Conservation (phyloP, 331 rosid species). For the Erythrophleum ivorense region DNA sequence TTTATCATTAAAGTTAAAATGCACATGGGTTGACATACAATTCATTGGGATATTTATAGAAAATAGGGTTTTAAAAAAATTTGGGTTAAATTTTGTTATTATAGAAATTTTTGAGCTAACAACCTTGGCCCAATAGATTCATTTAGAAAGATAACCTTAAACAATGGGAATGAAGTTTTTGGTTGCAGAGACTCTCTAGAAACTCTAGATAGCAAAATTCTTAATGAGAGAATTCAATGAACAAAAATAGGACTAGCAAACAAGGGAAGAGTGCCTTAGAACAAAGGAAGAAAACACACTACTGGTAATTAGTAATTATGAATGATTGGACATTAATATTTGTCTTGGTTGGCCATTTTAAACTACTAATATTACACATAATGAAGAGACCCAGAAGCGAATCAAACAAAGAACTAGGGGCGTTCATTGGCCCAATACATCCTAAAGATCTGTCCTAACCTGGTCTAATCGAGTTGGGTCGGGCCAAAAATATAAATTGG, state of each 20-base stretch:
- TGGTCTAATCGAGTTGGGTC: too few species aligned
- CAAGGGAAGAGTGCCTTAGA: slow-evolving; percentile 92
- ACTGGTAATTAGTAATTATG: slow-evolving; percentile 60
- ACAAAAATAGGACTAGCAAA: slow-evolving; percentile 80
- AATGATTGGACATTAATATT: slow-evolving; percentile 19
- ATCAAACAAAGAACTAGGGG: slow-evolving; percentile 83
- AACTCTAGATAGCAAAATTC: slow-evolving; percentile 35
- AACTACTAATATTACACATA: slow-evolving; percentile 20
- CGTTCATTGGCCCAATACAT: too few species aligned
- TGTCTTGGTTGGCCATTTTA: slow-evolving; percentile 32
- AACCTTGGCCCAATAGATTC: background rate
- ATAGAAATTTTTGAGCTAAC: too few species aligned
- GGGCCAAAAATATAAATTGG: too few species aligned
- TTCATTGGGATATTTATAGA: too few species aligned
- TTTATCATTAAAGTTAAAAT: too few species aligned
- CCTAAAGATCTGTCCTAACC: too few species aligned
- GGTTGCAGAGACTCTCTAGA: slow-evolving; percentile 35
- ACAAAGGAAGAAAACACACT: slow-evolving; percentile 85
- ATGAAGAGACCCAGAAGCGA: slow-evolving; percentile 74
- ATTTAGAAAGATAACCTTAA: slow-evolving; percentile 33
- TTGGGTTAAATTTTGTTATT: too few species aligned
- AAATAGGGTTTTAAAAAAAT: too few species aligned
- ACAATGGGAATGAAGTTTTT: slow-evolving; percentile 37
- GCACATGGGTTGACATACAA: too few species aligned
- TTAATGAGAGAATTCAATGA: slow-evolving; percentile 71